Percentiles rank a stretch among this genome's conserved stretches.
Evolutionary conservation across 345 rosid species (phyloP).

Genomic region (Populus alba): DNA sequence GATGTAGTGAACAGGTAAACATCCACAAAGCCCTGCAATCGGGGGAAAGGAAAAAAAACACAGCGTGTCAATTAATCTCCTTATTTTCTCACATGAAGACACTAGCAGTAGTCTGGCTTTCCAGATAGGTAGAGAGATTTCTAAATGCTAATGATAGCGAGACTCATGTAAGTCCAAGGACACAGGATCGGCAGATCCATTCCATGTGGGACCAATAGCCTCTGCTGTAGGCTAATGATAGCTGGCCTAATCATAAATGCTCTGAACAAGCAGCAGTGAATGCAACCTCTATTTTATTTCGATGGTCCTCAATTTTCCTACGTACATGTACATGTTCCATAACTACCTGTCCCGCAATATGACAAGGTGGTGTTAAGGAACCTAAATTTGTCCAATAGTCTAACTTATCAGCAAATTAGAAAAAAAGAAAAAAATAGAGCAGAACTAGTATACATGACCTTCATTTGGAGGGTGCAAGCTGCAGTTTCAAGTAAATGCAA

Average conservation of each 20-base stretch:
- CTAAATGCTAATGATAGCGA: no score
- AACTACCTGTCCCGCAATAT: not conserved
- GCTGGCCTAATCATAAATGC: no score
- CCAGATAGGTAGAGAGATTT: not conserved
- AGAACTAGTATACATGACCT: conserved; percentile 17
- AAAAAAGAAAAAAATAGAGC: not conserved
- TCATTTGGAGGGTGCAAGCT: conserved; percentile 27
- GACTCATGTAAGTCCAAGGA: not conserved
- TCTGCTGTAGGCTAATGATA: not conserved
- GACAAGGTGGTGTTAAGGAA: not conserved
- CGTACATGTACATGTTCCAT: not conserved
- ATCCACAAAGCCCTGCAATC: conserved; percentile 38
- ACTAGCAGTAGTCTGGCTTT: no score
- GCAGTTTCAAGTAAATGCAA: conserved; percentile 73
- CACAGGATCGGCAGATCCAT: not conserved
- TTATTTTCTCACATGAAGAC: not conserved
- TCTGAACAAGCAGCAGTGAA: no score
- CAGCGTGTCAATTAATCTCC: conserved; percentile 6
- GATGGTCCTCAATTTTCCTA: not conserved
- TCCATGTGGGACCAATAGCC: not conserved
- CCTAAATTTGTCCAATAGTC: not conserved
- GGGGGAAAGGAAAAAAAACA: not conserved
- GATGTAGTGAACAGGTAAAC: conserved; percentile 22
- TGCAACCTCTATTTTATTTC: not conserved
- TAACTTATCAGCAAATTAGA: not conserved